Conservation (phyloP, 192 early-diverging fungal genomes). For the Dissophora globulifera region DNA sequence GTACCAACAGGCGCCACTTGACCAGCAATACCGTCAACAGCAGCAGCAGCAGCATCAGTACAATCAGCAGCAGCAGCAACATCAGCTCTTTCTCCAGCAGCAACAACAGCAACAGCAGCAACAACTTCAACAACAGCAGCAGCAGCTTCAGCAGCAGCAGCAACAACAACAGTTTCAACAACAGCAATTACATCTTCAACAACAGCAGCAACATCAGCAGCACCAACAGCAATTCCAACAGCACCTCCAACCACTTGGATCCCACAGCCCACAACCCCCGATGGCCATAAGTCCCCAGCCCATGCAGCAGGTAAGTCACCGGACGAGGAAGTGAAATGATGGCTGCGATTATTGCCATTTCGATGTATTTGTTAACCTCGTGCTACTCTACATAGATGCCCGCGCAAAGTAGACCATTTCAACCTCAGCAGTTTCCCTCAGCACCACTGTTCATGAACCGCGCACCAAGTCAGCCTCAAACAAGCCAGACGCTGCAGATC, state of each 20-base stretch:
- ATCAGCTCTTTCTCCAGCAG: slow-evolving; percentile 23
- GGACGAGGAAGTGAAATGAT: background rate
- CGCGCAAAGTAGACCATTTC: slow-evolving; percentile 24
- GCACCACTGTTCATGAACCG: slow-evolving; percentile 27
- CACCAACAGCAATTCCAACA: slow-evolving; percentile 21
- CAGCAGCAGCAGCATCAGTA: slow-evolving; percentile 37
- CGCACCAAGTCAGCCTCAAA: slow-evolving; percentile 9
- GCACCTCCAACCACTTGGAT: slow-evolving; percentile 17
- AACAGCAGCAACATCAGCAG: slow-evolving; percentile 28
- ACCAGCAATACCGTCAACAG: slow-evolving; percentile 40
- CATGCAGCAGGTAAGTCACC: slow-evolving; percentile 18
- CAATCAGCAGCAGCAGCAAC: slow-evolving; percentile 35
- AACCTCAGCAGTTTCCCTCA: slow-evolving; percentile 36
- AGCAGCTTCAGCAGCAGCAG: slow-evolving; percentile 24
- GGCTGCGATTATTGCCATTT: no score
- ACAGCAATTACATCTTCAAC: slow-evolving; percentile 14
- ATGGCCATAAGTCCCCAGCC: slow-evolving; percentile 20
- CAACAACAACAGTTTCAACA: slow-evolving; percentile 24
- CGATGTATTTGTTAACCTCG: no score
- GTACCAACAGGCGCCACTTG: slow-evolving; percentile 35
- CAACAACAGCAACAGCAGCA: slow-evolving; percentile 42
- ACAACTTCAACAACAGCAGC: slow-evolving; percentile 12
- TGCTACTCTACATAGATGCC: slow-evolving; percentile 26
- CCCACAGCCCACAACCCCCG: slow-evolving; percentile 9
- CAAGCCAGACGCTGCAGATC: slow-evolving; percentile 25